Evolutionary conservation across 1,284 basidiomycete genomes (phyloP), one percentile per base, ranked within the genome.

Genomic region (Puccinia brachypodii): DNA sequence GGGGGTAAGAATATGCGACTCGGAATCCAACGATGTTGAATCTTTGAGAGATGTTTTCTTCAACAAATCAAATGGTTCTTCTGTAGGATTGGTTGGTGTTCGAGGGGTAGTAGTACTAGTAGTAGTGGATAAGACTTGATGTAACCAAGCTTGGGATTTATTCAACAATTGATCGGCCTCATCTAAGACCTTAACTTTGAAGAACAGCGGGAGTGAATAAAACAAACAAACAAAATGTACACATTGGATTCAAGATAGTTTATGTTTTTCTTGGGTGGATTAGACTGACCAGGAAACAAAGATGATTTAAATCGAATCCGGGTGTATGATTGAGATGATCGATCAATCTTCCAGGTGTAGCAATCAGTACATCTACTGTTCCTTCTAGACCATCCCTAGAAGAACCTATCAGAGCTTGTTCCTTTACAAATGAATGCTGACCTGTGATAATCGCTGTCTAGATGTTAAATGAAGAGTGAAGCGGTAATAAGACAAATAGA

Each of bases 141-240:
- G 89, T 1, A 97, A 88, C 96, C 96, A 99, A 85, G 95, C 93
- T 87, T 98, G 95, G 87, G 94, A 95, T 86, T 98, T 95, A 8
- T 93, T 93, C 4, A 99, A 89, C 2, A 99, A 89, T 31, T 96
- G 90, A 86, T 99, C 97, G 0, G 97, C 97, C 88, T 99, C 97
- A 86, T 99, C 97, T 81, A 99, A 94, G 25, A 99, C 91, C 94
- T n/a, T 95, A 83, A 40, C 62, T 64, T 64, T 62, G 28, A 31
- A 64, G 14, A 64, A 64, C 62, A 40, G 33, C 38, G 8, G 64
- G 25, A 28, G 44, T 56, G 66, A 50, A 47, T n/a, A 60, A 31
- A 68, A 36, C 7, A 11, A n/a, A n/a, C n/a, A n/a, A n/a, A n/a
- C n/a, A n/a, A n/a, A n/a, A n/a, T n/a, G n/a, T n/a, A n/a, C 25